Evolutionary conservation across 805 yeast species (phyloP), one percentile per base, ranked within the genome.

Genomic region (Candida maesae): DNA sequence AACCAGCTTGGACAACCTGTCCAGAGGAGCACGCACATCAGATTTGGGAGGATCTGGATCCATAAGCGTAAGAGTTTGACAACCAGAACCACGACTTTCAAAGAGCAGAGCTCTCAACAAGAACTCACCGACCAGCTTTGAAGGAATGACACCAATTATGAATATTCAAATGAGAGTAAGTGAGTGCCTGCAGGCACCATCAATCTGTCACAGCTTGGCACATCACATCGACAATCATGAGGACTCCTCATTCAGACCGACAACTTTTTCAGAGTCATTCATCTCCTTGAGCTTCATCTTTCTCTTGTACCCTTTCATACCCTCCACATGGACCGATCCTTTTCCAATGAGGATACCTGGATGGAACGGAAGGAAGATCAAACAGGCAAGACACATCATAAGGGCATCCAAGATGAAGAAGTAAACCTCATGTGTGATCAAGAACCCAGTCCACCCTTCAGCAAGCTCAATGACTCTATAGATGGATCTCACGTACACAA

Each of bases 381-480:
- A 56, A 35, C 63, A 56, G 1, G 82, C 76, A 5, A 79, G 34
- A 1, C 73, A 55, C 62, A 82, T 70, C 84, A 82, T 77, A 39
- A 83, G 55, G 2, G 79, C 80, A 51, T 83, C 90, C 18, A 82
- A 59, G n/a, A 74, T 67, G 58, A 82, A 65, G 52, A 82, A 75
- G 52, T 74, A 79, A 30, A 66, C 63, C 56, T 83, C 89, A 38
- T 74, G 76, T 2, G 71, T 67, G 38, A 84, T 81, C 50, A 88
- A 64, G 41, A 60, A 67, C 1, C 95, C 91, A 6, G 55, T 44
- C 83, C 90, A 85, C 12, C 90, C 91, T 54, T 79, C 78, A 3
- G 79, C 61, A 43, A 88, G 67, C 61, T 88, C 96, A 28, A 76
- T 70, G 23, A 85, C 71, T 56, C 95, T 74, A 62, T 84, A 87